A percentile compares a stretch with the other conserved stretches of the same genome.
Conservation (phyloP, 257 asterid species). For the Fraxinus anomala region DNA sequence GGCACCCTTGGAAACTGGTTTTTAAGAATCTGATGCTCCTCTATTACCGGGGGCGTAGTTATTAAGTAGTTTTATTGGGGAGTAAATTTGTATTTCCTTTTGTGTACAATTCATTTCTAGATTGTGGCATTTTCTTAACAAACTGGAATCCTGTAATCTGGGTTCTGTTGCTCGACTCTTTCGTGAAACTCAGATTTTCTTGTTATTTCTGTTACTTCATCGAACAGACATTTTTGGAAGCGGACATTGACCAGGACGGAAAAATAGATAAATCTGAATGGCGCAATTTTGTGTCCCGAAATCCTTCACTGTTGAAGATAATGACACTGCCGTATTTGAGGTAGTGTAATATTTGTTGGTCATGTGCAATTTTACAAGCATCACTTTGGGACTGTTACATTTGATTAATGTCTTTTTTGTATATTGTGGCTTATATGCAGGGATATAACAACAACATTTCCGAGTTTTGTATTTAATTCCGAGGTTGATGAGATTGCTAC, state of each 20-base stretch:
- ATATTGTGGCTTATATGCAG: conserved; percentile 35
- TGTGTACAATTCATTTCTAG: not conserved
- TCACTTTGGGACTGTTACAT: not conserved
- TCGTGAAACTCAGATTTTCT: conserved; percentile 9
- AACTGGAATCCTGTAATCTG: not conserved
- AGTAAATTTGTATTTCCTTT: not conserved
- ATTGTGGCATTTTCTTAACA: not conserved
- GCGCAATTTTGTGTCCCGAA: conserved; percentile 71
- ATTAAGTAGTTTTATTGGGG: not conserved
- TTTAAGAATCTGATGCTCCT: not conserved
- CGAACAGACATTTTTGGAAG: conserved; percentile 80
- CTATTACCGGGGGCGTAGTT: not conserved
- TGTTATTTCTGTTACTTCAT: conserved; percentile 2
- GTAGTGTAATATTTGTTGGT: conserved; percentile 31
- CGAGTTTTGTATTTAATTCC: conserved; percentile 82
- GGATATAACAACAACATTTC: conserved; percentile 90
- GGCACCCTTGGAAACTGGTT: not conserved
- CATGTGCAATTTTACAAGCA: not conserved
- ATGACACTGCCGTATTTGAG: conserved; percentile 95
- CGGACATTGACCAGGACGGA: conserved; percentile 78
- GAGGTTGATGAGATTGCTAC: conserved; percentile 89
- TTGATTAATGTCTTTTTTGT: not conserved
- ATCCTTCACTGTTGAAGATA: conserved; percentile 87
- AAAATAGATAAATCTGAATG: conserved; percentile 85
- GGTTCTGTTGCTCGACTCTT: not conserved